These are phyloP conservation scores for Ophiosphaerella narmari DNA, from an alignment of 2,329 filamentous ascomycete genomes.

Conservation along the genomic window DNA sequence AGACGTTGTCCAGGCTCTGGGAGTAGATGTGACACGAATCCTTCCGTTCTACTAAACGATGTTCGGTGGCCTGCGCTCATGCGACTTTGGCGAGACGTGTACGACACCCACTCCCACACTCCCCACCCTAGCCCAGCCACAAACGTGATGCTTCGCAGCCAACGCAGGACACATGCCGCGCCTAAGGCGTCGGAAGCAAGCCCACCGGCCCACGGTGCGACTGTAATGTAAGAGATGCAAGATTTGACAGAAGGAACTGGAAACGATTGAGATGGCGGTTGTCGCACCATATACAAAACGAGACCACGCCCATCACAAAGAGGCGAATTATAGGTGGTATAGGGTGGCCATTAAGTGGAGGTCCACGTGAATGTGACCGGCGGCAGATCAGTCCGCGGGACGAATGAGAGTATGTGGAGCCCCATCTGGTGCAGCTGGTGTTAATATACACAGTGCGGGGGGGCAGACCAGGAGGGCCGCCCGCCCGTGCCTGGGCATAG, in stretches of 20 bases:
- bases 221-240: conserved; percentile 10
- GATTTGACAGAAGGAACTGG: conserved; percentile 9
- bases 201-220: conserved; percentile 7
- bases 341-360: conserved; percentile 10
- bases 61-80: conserved; percentile 10
- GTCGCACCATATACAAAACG: conserved; percentile 13
- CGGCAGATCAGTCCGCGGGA: conserved; percentile 17
- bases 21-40: conserved; percentile 25
- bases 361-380: conserved; percentile 15
- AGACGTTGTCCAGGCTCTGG: conserved; percentile 14
- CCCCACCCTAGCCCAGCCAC: conserved; percentile 14
- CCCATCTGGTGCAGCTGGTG: conserved; percentile 17
- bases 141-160: conserved; percentile 2
- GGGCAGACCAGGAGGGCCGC: conserved; percentile 5
- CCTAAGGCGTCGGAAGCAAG: conserved; percentile 15
- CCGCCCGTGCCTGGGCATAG: conserved; percentile 20
- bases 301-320: conserved; percentile 4
- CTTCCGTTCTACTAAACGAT: conserved; percentile 20
- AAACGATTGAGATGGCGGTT: conserved; percentile 2
- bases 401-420: conserved; percentile 17
- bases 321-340: conserved; percentile 7
- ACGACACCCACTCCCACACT: conserved; percentile 10
- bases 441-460: conserved; percentile 27
- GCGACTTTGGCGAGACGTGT: conserved; percentile 16
- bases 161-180: conserved; percentile 1